phyloP scores from a whole-genome alignment of 129 eudicot species.

The Glebionis coronaria region DNA sequence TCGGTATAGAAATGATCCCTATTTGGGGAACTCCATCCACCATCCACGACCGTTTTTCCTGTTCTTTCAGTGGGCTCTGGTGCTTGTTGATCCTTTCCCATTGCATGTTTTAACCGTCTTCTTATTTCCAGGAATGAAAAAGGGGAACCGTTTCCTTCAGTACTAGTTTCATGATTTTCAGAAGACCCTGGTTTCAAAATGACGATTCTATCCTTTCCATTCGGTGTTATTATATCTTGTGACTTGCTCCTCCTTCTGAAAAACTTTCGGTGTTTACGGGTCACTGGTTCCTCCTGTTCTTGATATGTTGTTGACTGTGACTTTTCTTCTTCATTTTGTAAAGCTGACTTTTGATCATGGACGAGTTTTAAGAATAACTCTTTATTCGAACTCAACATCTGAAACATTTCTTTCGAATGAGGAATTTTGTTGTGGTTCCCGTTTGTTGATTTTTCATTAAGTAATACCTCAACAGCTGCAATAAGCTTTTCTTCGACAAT shows the following conservation, averaged over 20 bases:
- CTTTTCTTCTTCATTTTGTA: conserved; percentile 43
- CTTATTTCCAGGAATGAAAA: conserved; percentile 63
- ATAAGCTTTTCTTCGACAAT: conserved; percentile 51
- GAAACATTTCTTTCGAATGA: conserved; percentile 66
- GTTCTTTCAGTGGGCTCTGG: conserved; percentile 12
- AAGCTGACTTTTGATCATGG: conserved; percentile 60
- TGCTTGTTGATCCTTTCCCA: conserved; percentile 60
- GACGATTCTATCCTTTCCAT: conserved; percentile 55
- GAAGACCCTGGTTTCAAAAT: conserved; percentile 76
- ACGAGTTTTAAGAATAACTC: conserved; percentile 61
- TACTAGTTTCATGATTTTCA: conserved; percentile 32
- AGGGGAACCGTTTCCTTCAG: conserved; percentile 40
- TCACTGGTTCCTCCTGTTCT: conserved; percentile 35
- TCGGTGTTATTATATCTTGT: conserved; percentile 49
- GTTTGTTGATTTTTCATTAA: conserved; percentile 38
- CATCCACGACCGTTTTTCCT: conserved; percentile 21
- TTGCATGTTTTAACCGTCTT: conserved; percentile 43
- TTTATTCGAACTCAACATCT: conserved; percentile 61
- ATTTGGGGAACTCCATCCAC: conserved; percentile 84
- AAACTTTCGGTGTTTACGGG: conserved; percentile 55
- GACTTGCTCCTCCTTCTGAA: conserved; percentile 82
- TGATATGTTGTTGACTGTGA: conserved; percentile 29
- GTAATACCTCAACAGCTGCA: conserved; percentile 59
- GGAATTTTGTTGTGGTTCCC: conserved; percentile 38
- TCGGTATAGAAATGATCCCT: conserved; percentile 84